phyloP scores from a whole-genome alignment of 805 yeast genomes.

The Metahyphopichia silvanorum region DNA sequence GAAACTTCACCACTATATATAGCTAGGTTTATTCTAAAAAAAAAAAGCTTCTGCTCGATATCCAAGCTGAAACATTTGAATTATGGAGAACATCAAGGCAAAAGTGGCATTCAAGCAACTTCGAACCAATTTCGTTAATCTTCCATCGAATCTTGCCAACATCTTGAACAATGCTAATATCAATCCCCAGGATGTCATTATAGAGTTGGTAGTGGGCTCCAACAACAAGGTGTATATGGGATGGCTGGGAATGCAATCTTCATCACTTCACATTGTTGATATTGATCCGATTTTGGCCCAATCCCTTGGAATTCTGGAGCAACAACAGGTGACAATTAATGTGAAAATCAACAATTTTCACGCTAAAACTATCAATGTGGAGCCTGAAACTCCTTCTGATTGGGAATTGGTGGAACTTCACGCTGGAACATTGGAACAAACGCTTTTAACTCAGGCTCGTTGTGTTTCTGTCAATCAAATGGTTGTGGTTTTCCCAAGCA shows the following conservation, averaged over 20 bases:
- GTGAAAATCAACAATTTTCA: conserved; percentile 48
- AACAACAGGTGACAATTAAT: conserved; percentile 34
- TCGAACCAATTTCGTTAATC: conserved; percentile 50
- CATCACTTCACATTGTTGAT: conserved; percentile 40
- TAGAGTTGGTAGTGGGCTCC: conserved; percentile 38
- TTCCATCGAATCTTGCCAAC: conserved; percentile 48
- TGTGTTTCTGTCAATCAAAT: conserved; percentile 60
- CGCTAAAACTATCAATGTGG: conserved; percentile 65
- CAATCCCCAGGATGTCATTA: conserved; percentile 55
- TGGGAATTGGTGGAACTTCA: conserved; percentile 90
- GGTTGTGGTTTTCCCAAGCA: conserved; percentile 67
- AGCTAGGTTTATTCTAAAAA: too few species aligned
- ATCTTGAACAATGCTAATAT: conserved; percentile 50
- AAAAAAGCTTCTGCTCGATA: too few species aligned
- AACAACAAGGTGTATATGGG: conserved; percentile 45
- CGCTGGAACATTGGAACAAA: conserved; percentile 71
- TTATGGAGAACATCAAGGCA: conserved; percentile 36
- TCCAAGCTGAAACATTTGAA: too few species aligned
- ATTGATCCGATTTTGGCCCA: conserved; percentile 68
- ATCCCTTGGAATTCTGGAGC: conserved; percentile 44
- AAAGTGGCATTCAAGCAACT: conserved; percentile 25
- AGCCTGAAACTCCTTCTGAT: conserved; percentile 73
- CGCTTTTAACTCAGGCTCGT: conserved; percentile 74
- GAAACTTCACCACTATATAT: too few species aligned
- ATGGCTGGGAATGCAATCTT: conserved; percentile 60